phyloP scores from a whole-genome alignment of 257 asterid genomes.

The Scutellaria baicalensis region DNA sequence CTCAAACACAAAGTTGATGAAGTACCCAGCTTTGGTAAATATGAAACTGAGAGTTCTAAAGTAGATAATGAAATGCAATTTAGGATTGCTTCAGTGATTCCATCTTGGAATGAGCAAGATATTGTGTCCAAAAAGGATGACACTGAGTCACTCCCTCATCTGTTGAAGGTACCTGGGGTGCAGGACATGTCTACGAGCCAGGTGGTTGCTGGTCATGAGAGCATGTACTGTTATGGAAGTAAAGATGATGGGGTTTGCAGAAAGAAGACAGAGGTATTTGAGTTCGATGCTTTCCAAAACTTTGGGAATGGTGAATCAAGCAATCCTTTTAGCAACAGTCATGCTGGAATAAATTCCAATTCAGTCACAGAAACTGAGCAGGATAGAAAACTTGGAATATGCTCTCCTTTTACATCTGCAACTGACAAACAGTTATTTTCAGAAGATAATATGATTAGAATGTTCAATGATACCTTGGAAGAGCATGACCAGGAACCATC shows the following conservation, averaged over 20 bases:
- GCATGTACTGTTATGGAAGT: conserved; percentile 17
- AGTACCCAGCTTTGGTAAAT: conserved; percentile 9
- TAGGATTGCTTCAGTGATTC: conserved; percentile 22
- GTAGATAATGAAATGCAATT: conserved; percentile 21
- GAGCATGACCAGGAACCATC: conserved; percentile 29
- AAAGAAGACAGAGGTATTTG: conserved; percentile 20
- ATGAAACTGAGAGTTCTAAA: conserved; percentile 23
- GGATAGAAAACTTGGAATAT: conserved; percentile 29
- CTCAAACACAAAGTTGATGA: conserved; percentile 25
- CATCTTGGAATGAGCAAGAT: conserved; percentile 32
- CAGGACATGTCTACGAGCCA: conserved; percentile 5
- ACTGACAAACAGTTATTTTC: conserved; percentile 21
- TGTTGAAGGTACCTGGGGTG: neutral
- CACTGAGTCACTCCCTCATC: neutral
- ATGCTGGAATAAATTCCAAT: conserved; percentile 22
- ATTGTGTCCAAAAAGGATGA: conserved; percentile 16
- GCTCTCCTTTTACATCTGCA: conserved; percentile 34
- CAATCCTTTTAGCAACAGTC: conserved; percentile 31
- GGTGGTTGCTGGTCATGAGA: conserved; percentile 20
- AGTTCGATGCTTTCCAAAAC: conserved; percentile 20
- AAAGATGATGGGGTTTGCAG: conserved; percentile 20
- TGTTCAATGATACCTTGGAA: conserved; percentile 27
- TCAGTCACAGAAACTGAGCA: conserved; percentile 22
- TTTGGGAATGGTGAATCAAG: conserved; percentile 14
- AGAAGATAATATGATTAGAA: conserved; percentile 26